Evolutionary conservation across 495 filamentous ascomycete genomes (phyloP).

Genomic region (Cetradonia linearis): DNA sequence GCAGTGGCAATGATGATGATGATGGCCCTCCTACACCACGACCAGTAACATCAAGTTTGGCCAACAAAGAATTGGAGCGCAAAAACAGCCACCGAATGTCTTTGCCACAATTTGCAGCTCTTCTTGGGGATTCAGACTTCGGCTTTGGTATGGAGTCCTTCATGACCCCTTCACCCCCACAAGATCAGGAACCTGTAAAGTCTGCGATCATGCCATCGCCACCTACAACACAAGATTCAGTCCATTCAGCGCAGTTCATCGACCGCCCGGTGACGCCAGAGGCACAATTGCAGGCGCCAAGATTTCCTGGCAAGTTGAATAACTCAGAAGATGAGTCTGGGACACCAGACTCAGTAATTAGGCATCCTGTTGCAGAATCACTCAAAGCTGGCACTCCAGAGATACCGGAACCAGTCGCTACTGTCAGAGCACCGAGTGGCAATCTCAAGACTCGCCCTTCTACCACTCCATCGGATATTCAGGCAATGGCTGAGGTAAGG

Average conservation of each 20-base stretch:
- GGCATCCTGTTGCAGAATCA: slow-evolving; percentile 49
- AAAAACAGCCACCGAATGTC: slow-evolving; percentile 26
- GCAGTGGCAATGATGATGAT: slow-evolving; percentile 22
- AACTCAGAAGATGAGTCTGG: slow-evolving; percentile 54
- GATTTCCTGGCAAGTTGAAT: slow-evolving; percentile 36
- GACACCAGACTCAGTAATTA: slow-evolving; percentile 90
- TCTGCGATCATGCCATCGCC: slow-evolving; percentile 4
- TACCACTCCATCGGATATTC: slow-evolving; percentile 71
- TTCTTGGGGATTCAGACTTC: slow-evolving; percentile 36
- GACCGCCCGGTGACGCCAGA: slow-evolving; percentile 58
- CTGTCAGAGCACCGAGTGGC: slow-evolving; percentile 79
- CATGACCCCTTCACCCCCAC: slow-evolving; percentile 43
- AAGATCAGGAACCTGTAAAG: slow-evolving; percentile 17
- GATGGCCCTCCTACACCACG: slow-evolving; percentile 32
- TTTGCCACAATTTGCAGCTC: slow-evolving; percentile 41
- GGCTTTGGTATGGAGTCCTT: slow-evolving; percentile 42
- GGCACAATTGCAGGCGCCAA: slow-evolving; percentile 39
- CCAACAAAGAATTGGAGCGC: slow-evolving; percentile 4
- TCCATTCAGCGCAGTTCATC: slow-evolving; percentile 28
- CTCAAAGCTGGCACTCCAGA: slow-evolving; percentile 42
- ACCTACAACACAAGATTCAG: slow-evolving; percentile 3
- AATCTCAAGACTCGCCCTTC: slow-evolving; percentile 87
- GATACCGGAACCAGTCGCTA: slow-evolving; percentile 77
- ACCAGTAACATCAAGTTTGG: slow-evolving; percentile 14
- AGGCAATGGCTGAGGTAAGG: slow-evolving; percentile 77